Evolutionary conservation across 2,329 filamentous ascomycete species (phyloP).

Genomic region (Penicillium sp.): DNA sequence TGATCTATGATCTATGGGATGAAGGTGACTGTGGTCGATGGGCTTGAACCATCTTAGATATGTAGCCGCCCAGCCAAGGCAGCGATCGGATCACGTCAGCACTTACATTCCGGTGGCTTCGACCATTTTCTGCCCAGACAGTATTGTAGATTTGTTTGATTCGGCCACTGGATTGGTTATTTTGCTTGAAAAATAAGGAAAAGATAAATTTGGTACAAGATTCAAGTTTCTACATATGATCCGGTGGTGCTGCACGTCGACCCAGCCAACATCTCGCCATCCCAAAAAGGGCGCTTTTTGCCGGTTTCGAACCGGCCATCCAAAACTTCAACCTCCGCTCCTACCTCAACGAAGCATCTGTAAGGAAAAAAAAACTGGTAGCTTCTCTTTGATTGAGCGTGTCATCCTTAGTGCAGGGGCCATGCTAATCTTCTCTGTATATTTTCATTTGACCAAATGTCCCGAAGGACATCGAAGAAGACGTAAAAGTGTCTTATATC

Average conservation of each 20-base stretch:
- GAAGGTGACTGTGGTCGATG: background rate
- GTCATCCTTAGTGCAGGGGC: constrained; percentile 92
- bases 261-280: too few species aligned
- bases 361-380: constrained; percentile 62
- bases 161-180: too few species aligned
- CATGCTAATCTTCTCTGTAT: constrained; percentile 81
- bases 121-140: constrained; percentile 24
- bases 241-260: too few species aligned
- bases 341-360: constrained; percentile 22
- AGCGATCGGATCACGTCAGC: constrained; percentile 35
- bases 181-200: too few species aligned
- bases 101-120: constrained; percentile 19
- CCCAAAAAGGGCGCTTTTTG: background rate
- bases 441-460: constrained; percentile 67
- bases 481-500: constrained; percentile 28
- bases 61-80: constrained; percentile 18
- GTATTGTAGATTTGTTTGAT: too few species aligned
- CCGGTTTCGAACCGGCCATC: background rate
- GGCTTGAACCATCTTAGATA: constrained; percentile 11
- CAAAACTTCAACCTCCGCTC: constrained; percentile 1
- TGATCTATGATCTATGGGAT: background rate
- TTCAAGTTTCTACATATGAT: too few species aligned
- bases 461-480: constrained; percentile 39
- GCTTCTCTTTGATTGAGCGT: constrained; percentile 82
- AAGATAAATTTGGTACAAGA: too few species aligned